phyloP scores from a whole-genome alignment of 2,329 filamentous ascomycete genomes.

The Penicillium sp. region DNA sequence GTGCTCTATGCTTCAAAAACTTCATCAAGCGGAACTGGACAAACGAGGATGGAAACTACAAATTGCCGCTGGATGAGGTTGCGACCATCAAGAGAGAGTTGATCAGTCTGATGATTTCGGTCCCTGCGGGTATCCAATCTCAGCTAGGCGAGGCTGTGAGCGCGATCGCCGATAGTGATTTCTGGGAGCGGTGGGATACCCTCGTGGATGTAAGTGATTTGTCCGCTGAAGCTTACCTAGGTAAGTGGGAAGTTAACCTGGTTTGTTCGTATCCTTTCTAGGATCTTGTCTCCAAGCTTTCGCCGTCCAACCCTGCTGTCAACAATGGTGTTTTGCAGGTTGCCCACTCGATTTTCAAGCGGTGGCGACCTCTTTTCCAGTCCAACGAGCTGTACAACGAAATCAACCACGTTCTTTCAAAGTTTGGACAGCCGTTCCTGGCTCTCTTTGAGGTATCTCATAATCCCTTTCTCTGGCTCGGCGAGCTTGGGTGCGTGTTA shows the following conservation, averaged over 20 bases:
- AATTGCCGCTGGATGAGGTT: conserved; percentile 76
- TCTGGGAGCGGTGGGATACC: conserved; percentile 95
- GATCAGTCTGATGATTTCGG: conserved; percentile 92
- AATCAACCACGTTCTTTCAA: conserved; percentile 88
- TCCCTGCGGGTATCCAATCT: conserved; percentile 78
- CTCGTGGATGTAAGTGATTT: conserved; percentile 63
- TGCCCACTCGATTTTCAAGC: conserved; percentile 93
- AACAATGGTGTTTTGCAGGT: conserved; percentile 96
- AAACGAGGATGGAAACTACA: conserved; percentile 92
- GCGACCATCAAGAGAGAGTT: conserved; percentile 87
- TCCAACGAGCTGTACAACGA: conserved; percentile 90
- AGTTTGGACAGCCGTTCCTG: conserved; percentile 79
- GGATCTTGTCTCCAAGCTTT: conserved; percentile 85
- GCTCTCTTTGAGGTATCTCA: conserved; percentile 63
- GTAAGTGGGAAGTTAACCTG: conserved; percentile 1
- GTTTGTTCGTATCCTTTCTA: conserved; percentile 31
- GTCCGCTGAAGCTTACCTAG: not conserved
- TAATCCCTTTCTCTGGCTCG: not conserved
- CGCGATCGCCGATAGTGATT: conserved; percentile 95
- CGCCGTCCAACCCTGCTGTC: conserved; percentile 69
- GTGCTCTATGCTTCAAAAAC: conserved; percentile 96
- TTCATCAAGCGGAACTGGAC: conserved; percentile 93
- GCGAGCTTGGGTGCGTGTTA: not conserved
- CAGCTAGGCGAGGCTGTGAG: conserved; percentile 96
- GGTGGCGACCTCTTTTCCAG: conserved; percentile 90